Evolutionary conservation across 352 stramenopile genomes (phyloP), one percentile per base, ranked within the genome.

Genomic region (Nothophytophthora sp.): DNA sequence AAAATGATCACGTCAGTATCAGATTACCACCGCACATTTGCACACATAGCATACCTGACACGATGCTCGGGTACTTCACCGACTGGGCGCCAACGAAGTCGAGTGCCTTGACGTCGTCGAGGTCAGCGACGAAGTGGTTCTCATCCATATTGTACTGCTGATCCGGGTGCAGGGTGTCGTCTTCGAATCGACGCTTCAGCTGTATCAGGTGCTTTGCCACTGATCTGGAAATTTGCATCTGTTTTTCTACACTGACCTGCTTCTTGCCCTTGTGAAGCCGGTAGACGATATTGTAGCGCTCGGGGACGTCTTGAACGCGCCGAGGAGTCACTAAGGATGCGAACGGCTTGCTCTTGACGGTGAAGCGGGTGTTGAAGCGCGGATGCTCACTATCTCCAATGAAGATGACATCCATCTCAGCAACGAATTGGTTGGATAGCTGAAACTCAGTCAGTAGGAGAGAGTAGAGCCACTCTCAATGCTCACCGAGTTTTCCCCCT

Each of bases 41-140:
- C 12, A 45, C 18, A 49, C 8, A 48, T 12, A 32, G 27, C 37
- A 13, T 54, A 55, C 37, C 44, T 35, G 53, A 51, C 15, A 62
- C 45, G 11, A 62, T 51, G 18, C 25, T 55, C 6, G 24, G 5
- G 13, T 62, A 62, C 15, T 55, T 62, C 1, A 62, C 41, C 2
- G 19, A 30, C 15, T 62, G 2, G 13, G 29, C 35, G 7, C 44
- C 44, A 1, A 36, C 35, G 46, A 61, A 61, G 24, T 44, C 23
- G 12, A 62, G 45, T 10, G 45, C 63, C 33, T 57, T 62, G 28
- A 46, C 50, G 5, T 55, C 34, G 40, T 66, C 49, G 15, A 69
- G 43, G 43, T 68, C 45, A 22, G 69, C 69, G 32, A 49, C 33
- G 27, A 56, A 63, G 23, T 56, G 54, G 27, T 40, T 63, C n/a